phyloP scores from a whole-genome alignment of 352 stramenopile species.

The Peronospora belbahrii region DNA sequence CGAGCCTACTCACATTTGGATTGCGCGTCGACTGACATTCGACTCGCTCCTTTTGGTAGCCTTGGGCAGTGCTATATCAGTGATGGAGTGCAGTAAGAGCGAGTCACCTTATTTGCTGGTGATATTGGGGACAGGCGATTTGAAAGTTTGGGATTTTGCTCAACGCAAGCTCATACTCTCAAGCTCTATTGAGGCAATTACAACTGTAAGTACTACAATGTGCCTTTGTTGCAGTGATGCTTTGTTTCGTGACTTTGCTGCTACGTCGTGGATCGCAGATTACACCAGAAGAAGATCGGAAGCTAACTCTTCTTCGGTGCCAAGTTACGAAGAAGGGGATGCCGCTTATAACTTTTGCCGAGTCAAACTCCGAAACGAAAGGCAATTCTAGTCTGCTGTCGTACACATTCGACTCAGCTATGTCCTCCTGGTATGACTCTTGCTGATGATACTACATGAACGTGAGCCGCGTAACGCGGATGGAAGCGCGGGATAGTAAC shows the following conservation, averaged over 20 bases:
- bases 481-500: neutral
- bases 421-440: conserved; percentile 60
- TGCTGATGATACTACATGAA: neutral
- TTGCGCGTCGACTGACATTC: neutral
- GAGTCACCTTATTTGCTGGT: conserved; percentile 67
- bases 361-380: conserved; percentile 44
- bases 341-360: conserved; percentile 78
- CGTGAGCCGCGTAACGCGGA: neutral
- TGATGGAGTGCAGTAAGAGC: conserved; percentile 61
- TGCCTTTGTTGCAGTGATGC: neutral
- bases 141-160: conserved; percentile 73
- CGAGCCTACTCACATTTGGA: neutral
- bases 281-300: conserved; percentile 22
- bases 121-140: conserved; percentile 43
- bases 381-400: conserved; percentile 54
- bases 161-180: conserved; percentile 40
- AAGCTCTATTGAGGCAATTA: conserved; percentile 59
- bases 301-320: conserved; percentile 63
- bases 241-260: conserved; percentile 1
- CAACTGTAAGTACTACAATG: conserved; percentile 28
- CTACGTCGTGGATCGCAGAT: conserved; percentile 9
- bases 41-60: conserved; percentile 24
- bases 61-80: conserved; percentile 49
- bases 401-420: conserved; percentile 68
- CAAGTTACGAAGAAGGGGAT: conserved; percentile 61